Evolutionary conservation across 192 early-diverging fungal genomes (phyloP), one percentile per base, ranked within the genome.

Genomic region (Dissophora globulifera): DNA sequence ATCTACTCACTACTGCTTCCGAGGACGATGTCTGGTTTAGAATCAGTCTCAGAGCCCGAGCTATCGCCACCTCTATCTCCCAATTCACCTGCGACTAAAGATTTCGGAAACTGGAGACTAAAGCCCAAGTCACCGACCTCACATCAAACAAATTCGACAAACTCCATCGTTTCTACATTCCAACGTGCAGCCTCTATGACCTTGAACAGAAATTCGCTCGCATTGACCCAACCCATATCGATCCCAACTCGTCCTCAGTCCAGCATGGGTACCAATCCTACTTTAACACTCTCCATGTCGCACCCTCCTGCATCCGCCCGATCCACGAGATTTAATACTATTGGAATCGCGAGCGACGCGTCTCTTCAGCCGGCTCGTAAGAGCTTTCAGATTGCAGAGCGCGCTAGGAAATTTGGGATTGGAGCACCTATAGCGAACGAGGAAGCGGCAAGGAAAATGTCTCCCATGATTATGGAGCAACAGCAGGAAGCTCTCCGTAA

Each of bases 381-480:
- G 35, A 78, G 75, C 19, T 68, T 69, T 23, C 58, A 79, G 50
- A 67, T 74, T 29, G 82, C 80, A 35, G 82, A 81, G 29, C 49
- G 76, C 5, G 82, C 82, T 3, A 64, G 69, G 13, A 81, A 81
- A 26, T 58, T 58, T 47, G 82, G 82, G 16, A 83, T 83, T 40
- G 74, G 82, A 13, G 56, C 65, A 9, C 82, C 82, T 16, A 58
- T 82, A 22, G 70, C 70, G 32, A 83, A 83, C 27, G 62, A 75
- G 23, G 79, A 76, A 17, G 72, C 72, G 1, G 72, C 72, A 12
- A 53, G 72, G 35, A 60, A 67, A 32, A 76, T 76, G 72, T 76
- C 72, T 1, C 72, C 72, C 2, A 76, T 76, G 57, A 76, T 76
- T 25, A 67, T 67, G 25, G 72, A 76, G 20, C 72, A 76, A 20